These are phyloP conservation scores for Periconia sp. DNA, from an alignment of 2,329 filamentous ascomycete species.

Conservation along the genomic window DNA sequence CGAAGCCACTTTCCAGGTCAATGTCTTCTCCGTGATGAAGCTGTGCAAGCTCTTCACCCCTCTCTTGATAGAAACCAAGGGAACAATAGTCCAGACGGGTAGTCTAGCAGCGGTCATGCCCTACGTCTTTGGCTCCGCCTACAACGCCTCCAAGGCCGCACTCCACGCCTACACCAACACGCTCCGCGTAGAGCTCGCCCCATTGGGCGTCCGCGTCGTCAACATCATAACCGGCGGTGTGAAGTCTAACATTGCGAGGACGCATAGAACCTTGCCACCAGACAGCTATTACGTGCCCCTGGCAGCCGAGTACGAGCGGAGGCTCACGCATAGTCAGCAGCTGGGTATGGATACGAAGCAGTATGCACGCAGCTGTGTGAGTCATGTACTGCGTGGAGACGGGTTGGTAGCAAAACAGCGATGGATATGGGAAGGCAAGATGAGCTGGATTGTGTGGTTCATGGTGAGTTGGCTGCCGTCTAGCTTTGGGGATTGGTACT, in stretches of 20 bases:
- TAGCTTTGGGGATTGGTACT: conserved; percentile 48
- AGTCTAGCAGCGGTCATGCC: conserved; percentile 50
- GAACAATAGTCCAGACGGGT: conserved; percentile 55
- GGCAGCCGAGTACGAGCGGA: conserved; percentile 56
- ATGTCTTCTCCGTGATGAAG: conserved; percentile 63
- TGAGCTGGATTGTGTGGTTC: conserved; percentile 57
- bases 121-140: conserved; percentile 47
- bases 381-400: conserved; percentile 53
- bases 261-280: conserved; percentile 53
- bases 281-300: conserved; percentile 61
- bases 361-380: conserved; percentile 63
- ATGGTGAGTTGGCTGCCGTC: conserved; percentile 55
- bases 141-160: conserved; percentile 67
- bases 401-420: conserved; percentile 46
- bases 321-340: conserved; percentile 61
- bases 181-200: conserved; percentile 62
- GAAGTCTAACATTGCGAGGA: conserved; percentile 63
- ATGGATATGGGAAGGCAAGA: conserved; percentile 63
- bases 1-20: conserved; percentile 45
- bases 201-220: conserved; percentile 56
- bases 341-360: conserved; percentile 57
- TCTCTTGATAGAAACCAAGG: conserved; percentile 55
- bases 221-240: conserved; percentile 65
- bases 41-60: conserved; percentile 64
- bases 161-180: conserved; percentile 65